phyloP scores from a whole-genome alignment of 2,329 filamentous ascomycete genomes.

The Pseudogymnoascus sp. region DNA sequence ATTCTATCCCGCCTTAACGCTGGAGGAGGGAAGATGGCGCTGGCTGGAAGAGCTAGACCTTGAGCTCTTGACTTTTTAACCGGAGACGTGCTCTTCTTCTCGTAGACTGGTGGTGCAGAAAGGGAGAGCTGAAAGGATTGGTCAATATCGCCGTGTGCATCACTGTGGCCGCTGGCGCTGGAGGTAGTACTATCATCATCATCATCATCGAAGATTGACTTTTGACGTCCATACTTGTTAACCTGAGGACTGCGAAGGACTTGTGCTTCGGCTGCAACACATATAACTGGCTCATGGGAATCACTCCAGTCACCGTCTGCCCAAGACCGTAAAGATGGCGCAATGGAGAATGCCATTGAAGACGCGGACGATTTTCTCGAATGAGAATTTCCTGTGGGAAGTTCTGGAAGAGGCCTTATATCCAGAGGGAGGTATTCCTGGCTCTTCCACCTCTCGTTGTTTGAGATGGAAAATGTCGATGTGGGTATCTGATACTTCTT shows the following conservation, averaged over 20 bases:
- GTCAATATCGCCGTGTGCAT: neutral
- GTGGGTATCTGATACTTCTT: slow-evolving; percentile 4
- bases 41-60: neutral
- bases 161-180: neutral
- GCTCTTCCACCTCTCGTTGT: neutral
- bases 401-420: slow-evolving; percentile 13
- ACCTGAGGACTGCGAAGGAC: neutral
- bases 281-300: slow-evolving; percentile 17
- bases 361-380: neutral
- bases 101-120: neutral
- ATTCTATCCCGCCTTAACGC: neutral
- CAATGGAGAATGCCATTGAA: neutral
- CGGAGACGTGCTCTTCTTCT: neutral
- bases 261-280: slow-evolving; percentile 14
- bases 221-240: neutral
- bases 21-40: neutral
- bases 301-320: neutral
- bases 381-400: neutral
- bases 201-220: neutral
- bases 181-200: neutral
- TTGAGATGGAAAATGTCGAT: slow-evolving; percentile 3
- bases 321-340: slow-evolving; percentile 2
- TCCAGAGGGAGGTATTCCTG: slow-evolving; percentile 14
- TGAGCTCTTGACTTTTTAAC: neutral
- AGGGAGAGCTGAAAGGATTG: neutral